Evolutionary conservation across 768 basidiomycete species (phyloP).

Genomic region (Tricholoma saponaceum): DNA sequence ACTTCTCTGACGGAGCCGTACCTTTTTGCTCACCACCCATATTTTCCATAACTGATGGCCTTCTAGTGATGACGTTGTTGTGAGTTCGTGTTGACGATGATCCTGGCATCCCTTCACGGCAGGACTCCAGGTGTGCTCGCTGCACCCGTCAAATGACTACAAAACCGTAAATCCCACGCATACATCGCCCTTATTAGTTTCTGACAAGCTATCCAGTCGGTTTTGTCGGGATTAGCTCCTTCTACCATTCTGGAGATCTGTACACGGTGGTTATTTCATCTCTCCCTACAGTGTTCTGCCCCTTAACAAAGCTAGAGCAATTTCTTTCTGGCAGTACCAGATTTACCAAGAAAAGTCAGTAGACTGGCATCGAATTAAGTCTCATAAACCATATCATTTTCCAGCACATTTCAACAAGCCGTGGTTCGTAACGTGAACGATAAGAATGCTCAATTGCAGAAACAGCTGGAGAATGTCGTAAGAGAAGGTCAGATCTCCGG

Average conservation of each 20-base stretch:
- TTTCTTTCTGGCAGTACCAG: conserved; percentile 92
- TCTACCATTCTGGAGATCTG: conserved; percentile 78
- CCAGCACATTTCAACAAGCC: conserved; percentile 82
- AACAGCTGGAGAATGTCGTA: conserved; percentile 81
- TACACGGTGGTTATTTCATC: conserved; percentile 47
- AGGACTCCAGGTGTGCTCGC: conserved; percentile 59
- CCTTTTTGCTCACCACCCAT: conserved; percentile 13
- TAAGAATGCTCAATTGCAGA: conserved; percentile 77
- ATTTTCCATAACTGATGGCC: conserved; percentile 2
- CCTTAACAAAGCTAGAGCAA: conserved; percentile 43
- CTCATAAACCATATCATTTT: not conserved
- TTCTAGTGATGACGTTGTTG: conserved; percentile 59
- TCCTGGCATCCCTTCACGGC: not conserved
- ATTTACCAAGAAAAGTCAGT: conserved; percentile 78
- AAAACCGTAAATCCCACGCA: conserved; percentile 63
- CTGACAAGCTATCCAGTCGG: conserved; percentile 49
- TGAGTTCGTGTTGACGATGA: conserved; percentile 24
- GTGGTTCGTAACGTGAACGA: conserved; percentile 78
- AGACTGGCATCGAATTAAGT: not conserved
- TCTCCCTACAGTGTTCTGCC: not conserved
- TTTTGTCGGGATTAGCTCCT: conserved; percentile 76
- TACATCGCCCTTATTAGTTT: conserved; percentile 23
- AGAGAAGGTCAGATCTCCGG: conserved; percentile 64
- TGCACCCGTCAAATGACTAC: conserved; percentile 87
- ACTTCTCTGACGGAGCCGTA: conserved; percentile 78